Evolutionary conservation across 371 early-diverging fungal genomes (phyloP), one percentile per base, ranked within the genome.

Genomic region (Mucor indicus): DNA sequence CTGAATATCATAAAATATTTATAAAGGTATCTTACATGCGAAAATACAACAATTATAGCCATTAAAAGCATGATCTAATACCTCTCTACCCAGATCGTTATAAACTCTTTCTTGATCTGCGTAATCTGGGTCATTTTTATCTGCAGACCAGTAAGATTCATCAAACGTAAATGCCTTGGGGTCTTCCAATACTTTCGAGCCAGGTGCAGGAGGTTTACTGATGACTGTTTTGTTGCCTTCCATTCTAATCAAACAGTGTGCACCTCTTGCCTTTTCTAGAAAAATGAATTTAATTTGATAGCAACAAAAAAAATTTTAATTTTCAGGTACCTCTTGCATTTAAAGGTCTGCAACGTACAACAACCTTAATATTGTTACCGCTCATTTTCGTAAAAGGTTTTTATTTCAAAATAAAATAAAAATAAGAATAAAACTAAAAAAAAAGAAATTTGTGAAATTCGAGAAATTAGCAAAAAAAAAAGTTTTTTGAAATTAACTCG

Each of bases 31-130:
- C 53, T 65, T 78, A 85, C 84, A 93, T 24, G 92, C 94, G 60
- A 92, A 87, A 31, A 93, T 89, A 72, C 90, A 90, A 38, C 87
- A 85, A 60, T 92, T 90, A 66, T 92, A 93, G 21, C 93, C 93
- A 27, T 76, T 80, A 53, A 93, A 87, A 3, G 94, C 89, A 53
- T 96, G 94, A 52, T 90, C 83, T 17, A 93, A 67, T 23, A 96
- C 62, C 8, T 86, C 86, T 15, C 63, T 72, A 20, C 93, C 93
- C 29, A 93, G 62, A 50, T 83, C 85, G 23, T 80, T 75, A 58
- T 87, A 96, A 4, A 96, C 80, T 12, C 55, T 66, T 38, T 83
- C 63, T 57, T 95, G 96, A 45, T 82, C 79, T 24, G 91, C 92
- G 61, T 83, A 89, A 39, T 62, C 48, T n/a, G 84, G 64, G 38